Evolutionary conservation across 441 rosid genomes (phyloP), one percentile per base, ranked within the genome.

Genomic region (Syzygium malaccense): DNA sequence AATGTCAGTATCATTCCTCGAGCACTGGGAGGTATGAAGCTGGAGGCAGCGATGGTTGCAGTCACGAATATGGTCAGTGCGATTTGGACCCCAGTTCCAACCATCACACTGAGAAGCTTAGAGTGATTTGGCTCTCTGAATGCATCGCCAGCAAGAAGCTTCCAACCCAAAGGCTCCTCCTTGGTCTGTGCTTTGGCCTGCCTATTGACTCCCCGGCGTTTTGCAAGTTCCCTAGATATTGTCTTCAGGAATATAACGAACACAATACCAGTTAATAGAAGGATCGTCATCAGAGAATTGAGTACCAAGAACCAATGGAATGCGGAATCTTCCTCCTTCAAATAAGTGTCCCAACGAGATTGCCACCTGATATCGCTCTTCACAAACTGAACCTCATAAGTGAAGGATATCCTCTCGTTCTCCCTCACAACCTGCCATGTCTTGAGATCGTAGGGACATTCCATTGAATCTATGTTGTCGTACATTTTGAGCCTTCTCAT

Each of bases 311-410:
- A 60, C 88, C 90, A 80, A 49, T 30, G 86, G 15, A 60, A 45
- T n/a, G n/a, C 32, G 12, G 90, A 79, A 9, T 11, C 87, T 60
- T 32, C 87, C 87, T 48, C 54, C 84, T 60, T 13, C 4, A 17
- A 71, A 54, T 89, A 89, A 58, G 41, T 60, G 64, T 86, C 86
- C 90, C 90, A 89, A 13, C 87, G 90, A 2, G 88, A 89, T 41
- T 68, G 88, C 89, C 90, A 87, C 57, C 54, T n/a, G 55, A 60
- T 64, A 17, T 87, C 15, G 56, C 90, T 84, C 71, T 87, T 87
- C 51, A 89, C 89, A 25, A 89, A 89, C 71, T 87, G 85, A 25
- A 89, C 90, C n/a, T 89, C 90, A 32, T 89, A 89, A n/a, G 90
- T 89, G 87, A 89, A 89, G 28, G 90, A 87, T n/a, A 89, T 57